Conservation (phyloP, 345 rosid species). For the Ceriops tagal region DNA sequence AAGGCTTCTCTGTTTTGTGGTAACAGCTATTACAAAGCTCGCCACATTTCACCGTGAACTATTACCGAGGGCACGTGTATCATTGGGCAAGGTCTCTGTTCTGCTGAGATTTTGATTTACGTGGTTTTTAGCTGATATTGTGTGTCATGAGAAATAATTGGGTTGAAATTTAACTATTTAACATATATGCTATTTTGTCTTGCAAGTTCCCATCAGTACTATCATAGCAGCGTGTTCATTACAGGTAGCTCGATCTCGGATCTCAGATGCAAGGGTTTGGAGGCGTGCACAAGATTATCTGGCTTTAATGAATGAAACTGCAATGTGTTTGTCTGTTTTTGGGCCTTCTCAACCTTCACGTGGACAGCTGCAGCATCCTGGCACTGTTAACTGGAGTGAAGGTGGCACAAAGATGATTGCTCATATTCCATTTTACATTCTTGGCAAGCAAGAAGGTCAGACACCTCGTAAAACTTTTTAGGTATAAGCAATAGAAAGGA, state of each 20-base stretch:
- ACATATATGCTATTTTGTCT: neutral
- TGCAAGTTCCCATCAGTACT: neutral
- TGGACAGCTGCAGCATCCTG: conserved; percentile 46
- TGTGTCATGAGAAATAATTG: neutral
- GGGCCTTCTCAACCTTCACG: conserved; percentile 65
- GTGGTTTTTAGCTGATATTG: neutral
- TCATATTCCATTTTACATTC: conserved; percentile 79
- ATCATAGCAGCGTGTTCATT: conserved; percentile 5
- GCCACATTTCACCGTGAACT: conserved; percentile 80
- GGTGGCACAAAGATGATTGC: conserved; percentile 66
- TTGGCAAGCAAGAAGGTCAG: conserved; percentile 77
- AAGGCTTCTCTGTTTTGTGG: conserved; percentile 89
- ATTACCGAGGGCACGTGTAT: conserved; percentile 92
- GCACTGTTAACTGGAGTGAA: conserved; percentile 78
- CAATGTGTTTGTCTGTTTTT: conserved; percentile 65
- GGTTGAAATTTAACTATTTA: neutral
- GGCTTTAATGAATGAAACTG: conserved; percentile 83
- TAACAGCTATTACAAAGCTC: conserved; percentile 88
- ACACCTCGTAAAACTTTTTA: conserved; percentile 2
- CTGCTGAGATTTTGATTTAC: neutral
- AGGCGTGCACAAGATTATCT: conserved; percentile 80
- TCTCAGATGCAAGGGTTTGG: conserved; percentile 77
- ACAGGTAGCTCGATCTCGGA: conserved; percentile 87
- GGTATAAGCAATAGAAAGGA: neutral
- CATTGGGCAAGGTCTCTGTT: conserved; percentile 76